A percentile compares a stretch with the other conserved stretches of the same genome.
These are phyloP conservation scores for Penicillium maclennaniae DNA, from an alignment of 495 filamentous ascomycete species.

Conservation along the genomic window DNA sequence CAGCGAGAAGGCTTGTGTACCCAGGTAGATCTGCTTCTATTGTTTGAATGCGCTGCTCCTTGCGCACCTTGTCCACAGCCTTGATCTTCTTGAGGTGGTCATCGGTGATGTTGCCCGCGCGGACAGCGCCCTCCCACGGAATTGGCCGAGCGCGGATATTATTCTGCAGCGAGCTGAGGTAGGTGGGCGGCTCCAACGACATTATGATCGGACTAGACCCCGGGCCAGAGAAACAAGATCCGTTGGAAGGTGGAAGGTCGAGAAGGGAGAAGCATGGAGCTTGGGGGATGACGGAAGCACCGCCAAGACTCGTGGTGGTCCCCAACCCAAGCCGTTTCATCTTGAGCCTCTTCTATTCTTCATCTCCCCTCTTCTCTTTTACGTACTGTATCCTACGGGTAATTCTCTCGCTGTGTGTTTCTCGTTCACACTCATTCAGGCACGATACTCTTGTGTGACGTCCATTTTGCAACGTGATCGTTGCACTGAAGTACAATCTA, in stretches of 20 bases:
- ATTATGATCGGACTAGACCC: slow-evolving; percentile 41
- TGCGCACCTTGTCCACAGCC: slow-evolving; percentile 93
- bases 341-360: slow-evolving; percentile 2
- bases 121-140: slow-evolving; percentile 95
- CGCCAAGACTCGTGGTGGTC: slow-evolving; percentile 27
- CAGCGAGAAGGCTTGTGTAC: slow-evolving; percentile 76
- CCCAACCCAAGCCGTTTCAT: slow-evolving; percentile 21
- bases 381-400: not conserved
- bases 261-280: slow-evolving; percentile 18
- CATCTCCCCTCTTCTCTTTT: not conserved
- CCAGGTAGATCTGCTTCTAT: slow-evolving; percentile 74
- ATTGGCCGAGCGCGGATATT: slow-evolving; percentile 93
- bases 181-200: slow-evolving; percentile 87
- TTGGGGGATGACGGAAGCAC: slow-evolving; percentile 28
- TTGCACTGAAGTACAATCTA: slow-evolving; percentile 12
- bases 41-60: slow-evolving; percentile 76
- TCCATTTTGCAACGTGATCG: slow-evolving; percentile 12
- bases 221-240: slow-evolving; percentile 11
- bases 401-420: not conserved
- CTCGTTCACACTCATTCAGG: not conserved
- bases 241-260: slow-evolving; percentile 5
- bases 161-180: slow-evolving; percentile 86
- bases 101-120: slow-evolving; percentile 90
- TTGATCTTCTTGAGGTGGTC: slow-evolving; percentile 94
- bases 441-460: slow-evolving; percentile 1